Evolutionary conservation across 176 grass and related monocot species (phyloP), one percentile per base, ranked within the genome.

Genomic region (Oryza rufipogon): DNA sequence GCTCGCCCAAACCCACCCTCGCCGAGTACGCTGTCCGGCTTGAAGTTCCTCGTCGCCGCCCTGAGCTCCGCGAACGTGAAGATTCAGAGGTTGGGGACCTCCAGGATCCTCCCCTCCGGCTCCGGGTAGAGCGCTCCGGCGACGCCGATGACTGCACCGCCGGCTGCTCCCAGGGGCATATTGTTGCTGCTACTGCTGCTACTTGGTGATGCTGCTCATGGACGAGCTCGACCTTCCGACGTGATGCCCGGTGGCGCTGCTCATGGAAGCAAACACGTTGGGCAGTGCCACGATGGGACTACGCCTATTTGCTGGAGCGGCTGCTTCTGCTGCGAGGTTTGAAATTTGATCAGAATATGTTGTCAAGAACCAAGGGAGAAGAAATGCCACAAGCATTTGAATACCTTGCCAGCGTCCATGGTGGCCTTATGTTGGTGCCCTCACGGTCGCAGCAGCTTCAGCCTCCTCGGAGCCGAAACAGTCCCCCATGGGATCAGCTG

Each of bases 1-100:
- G 1, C 26, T 26, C 74, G 86, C 70, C 93, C 93, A 81, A 95
- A 95, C 73, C 93, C 93, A 49, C 93, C 93, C 83, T 95, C 93
- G 44, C 93, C 93, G 2, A 95, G 84, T 70, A 95, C 66, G 10
- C 75, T 84, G 77, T 90, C 93, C 0, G 85, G 71, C 79, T 64
- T 91, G 78, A 95, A 95, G 81, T 95, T 92, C 47, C 83, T 66
- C 0, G 93, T 95, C 74, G 90, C 90, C 0, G 76, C 79, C 56
- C 67, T 66, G 3, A 95, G 81, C 87, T 95, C 90, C 4, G 71
- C 82, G 60, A 92, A 92, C 30, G 90, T 86, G 88, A 92, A 95
- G 44, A 91, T 19, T 34, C 88, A 86, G 66, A 95, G 80, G 84
- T 92, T 87, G 0, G 93, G 90, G n/a, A 56, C 17, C 83, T 92